Conservation (phyloP, 2,329 filamentous ascomycete genomes). For the Byssothecium circinans region DNA sequence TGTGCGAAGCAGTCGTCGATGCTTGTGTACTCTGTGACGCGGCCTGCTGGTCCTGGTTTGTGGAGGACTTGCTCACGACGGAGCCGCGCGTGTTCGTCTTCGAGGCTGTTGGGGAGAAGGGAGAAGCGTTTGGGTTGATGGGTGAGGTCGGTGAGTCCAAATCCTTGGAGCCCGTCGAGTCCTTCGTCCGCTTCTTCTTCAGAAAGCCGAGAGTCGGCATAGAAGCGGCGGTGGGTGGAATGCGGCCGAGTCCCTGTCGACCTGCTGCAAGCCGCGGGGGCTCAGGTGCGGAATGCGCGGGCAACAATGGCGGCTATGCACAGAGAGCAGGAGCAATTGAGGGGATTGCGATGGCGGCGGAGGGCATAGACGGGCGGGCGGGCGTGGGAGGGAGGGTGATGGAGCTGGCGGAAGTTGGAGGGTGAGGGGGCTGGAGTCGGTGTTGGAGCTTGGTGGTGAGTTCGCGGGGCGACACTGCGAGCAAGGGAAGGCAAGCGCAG, state of each 20-base stretch:
- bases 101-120: constrained; percentile 38
- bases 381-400: constrained; percentile 1
- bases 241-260: constrained; percentile 27
- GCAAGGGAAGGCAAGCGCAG: constrained; percentile 2
- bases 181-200: constrained; percentile 98
- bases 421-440: constrained; percentile 8
- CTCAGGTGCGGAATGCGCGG: constrained; percentile 24
- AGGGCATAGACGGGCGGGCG: constrained; percentile 15
- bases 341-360: constrained; percentile 5
- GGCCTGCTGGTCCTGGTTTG: constrained; percentile 16
- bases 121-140: constrained; percentile 58
- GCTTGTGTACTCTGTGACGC: constrained; percentile 15
- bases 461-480: constrained; percentile 2
- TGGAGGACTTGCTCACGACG: constrained; percentile 30
- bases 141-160: constrained; percentile 68
- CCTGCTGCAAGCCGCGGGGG: constrained; percentile 13
- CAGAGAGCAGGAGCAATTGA: constrained; percentile 15
- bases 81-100: constrained; percentile 23
- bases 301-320: constrained; percentile 17
- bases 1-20: constrained; percentile 22
- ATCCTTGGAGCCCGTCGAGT: constrained; percentile 65
- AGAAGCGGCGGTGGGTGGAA: constrained; percentile 37
- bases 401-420: not conserved
- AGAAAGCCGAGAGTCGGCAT: constrained; percentile 97
- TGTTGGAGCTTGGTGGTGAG: constrained; percentile 15